A percentile compares a stretch with the other conserved stretches of the same genome.
phyloP scores from a whole-genome alignment of 169 alveolate species.

The Plasmodium cynomolgi region DNA sequence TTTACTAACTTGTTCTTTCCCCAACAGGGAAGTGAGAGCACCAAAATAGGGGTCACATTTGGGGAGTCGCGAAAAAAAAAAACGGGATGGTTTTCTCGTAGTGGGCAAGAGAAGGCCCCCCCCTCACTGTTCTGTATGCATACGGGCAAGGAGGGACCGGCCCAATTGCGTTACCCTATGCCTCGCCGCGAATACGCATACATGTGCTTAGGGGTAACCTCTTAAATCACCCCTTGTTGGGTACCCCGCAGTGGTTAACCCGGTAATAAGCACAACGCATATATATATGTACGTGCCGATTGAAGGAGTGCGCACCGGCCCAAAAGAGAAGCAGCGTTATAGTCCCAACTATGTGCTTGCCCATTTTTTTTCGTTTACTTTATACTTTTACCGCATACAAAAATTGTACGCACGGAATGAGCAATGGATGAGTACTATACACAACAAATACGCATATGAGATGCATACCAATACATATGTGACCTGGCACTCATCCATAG shows the following conservation, averaged over 20 bases:
- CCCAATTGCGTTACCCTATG: neutral
- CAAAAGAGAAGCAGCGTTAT: neutral
- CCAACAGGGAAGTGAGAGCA: neutral
- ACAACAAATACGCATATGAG: neutral
- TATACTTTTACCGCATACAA: neutral
- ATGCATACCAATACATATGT: neutral
- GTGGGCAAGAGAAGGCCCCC: neutral
- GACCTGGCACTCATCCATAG: neutral
- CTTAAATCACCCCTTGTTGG: conserved; percentile 17
- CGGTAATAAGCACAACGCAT: neutral
- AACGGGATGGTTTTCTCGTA: neutral
- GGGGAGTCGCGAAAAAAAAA: neutral
- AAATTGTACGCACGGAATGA: neutral
- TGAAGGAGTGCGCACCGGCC: neutral
- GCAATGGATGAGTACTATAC: neutral
- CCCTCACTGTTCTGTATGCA: neutral
- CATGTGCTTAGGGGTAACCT: neutral
- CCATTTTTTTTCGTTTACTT: neutral
- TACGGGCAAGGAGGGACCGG: neutral
- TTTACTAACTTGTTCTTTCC: neutral
- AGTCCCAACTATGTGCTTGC: neutral
- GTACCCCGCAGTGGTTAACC: neutral
- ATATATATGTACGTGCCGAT: neutral
- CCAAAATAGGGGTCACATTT: neutral
- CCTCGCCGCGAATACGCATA: neutral